A percentile compares a stretch with the other conserved stretches of the same genome.
phyloP scores from a whole-genome alignment of 2,329 filamentous ascomycete genomes.

The Ascochyta viciae-villosae region DNA sequence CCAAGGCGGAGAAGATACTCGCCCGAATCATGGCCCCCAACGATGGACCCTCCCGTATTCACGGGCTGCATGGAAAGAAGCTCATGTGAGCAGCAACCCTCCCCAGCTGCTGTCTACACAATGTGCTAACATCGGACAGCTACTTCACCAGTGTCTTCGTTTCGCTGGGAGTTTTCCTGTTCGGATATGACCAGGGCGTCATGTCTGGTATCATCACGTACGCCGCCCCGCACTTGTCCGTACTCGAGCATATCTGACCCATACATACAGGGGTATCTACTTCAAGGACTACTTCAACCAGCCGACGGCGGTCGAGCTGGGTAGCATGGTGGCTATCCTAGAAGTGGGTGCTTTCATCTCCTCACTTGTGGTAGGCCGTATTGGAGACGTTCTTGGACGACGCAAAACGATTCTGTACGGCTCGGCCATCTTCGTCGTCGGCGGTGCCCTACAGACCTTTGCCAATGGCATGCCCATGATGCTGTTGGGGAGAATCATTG shows the following conservation, averaged over 20 bases:
- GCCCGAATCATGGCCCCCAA: conserved; percentile 85
- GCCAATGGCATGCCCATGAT: conserved; percentile 89
- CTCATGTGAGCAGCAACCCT: conserved; percentile 71
- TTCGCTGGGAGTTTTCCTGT: conserved; percentile 84
- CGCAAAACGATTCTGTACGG: conserved; percentile 92
- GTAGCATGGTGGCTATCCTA: conserved; percentile 97
- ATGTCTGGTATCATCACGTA: conserved; percentile 82
- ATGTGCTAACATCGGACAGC: conserved; percentile 57
- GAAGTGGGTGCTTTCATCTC: conserved; percentile 93
- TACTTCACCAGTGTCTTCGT: conserved; percentile 96
- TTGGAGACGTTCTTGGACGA: conserved; percentile 91
- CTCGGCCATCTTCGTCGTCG: conserved; percentile 83
- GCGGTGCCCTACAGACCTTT: conserved; percentile 84
- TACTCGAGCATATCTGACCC: conserved; percentile 36
- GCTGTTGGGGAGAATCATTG: conserved; percentile 62
- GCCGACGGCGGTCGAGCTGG: conserved; percentile 84
- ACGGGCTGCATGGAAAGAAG: conserved; percentile 94
- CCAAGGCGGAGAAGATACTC: conserved; percentile 72
- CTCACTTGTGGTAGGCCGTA: conserved; percentile 82
- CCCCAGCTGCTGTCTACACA: neutral
- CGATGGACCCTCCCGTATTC: conserved; percentile 72
- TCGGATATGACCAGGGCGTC: conserved; percentile 89
- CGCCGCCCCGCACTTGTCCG: conserved; percentile 40
- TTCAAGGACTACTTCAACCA: conserved; percentile 94
- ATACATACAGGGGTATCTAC: conserved; percentile 71